Base-by-base conservation (phyloP, 2,329 filamentous ascomycete genomes). In the Fusarium chuoi region DNA sequence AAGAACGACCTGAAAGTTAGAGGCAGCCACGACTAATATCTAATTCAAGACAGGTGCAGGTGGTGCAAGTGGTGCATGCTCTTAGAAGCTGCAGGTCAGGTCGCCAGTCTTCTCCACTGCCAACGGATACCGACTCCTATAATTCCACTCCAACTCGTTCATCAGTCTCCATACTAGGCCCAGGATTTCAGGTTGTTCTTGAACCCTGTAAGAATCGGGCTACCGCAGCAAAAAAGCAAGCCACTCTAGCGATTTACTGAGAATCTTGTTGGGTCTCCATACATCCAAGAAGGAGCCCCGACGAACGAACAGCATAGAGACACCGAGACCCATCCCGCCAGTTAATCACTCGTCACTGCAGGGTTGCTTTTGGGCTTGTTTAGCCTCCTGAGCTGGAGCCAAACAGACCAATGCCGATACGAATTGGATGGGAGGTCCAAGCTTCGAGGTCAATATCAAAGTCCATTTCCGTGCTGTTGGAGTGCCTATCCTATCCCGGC, bases 181-280 rank as follows among this genome's bases (percentile, higher is more conserved):
- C 55, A 51, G 62, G 64, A 74, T 68, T 70, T 70, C 67, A 70
- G 65, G 67, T 55, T 35, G 63, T 63, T 36, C 54, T 48, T 59
- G 55, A 74, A 75, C 75, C 75, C 71, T 77, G 74, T 67, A 75
- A 69, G 45, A 62, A 71, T 67, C 66, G 60, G 70, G 72, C 70
- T 70, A 68, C 73, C 64, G 69, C 71, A 73, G 61, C 59, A 51
- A 59, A 56, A 63, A 67, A 44, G 65, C 68, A 77, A 77, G 74
- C 73, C 74, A 76, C 74, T 62, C 62, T 59, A 68, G 59, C 46
- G 68, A 62, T 46, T 33, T 61, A 65, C 65, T 58, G 52, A 62
- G 54, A 60, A 54, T 70, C 57, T 61, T 61, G 68, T 60, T 74
- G 58, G 64, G 63, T 71, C 75, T 54, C 75, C 73, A 68, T 62